phyloP scores from a whole-genome alignment of 108 stramenopile genomes.

The Stephanodiscus minutulus region DNA sequence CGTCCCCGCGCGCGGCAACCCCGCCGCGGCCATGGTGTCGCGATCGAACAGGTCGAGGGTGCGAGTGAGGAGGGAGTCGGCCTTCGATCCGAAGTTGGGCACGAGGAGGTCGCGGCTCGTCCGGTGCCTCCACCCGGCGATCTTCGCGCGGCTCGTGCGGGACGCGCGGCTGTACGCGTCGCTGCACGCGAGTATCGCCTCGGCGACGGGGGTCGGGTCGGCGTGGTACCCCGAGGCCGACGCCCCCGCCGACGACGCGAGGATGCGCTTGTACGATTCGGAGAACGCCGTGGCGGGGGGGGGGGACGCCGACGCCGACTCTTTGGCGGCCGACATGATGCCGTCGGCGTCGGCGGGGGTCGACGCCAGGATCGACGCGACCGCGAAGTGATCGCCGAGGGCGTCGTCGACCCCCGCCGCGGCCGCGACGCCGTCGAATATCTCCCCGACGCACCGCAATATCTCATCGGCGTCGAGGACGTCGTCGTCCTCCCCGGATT shows the following conservation, averaged over 20 bases:
- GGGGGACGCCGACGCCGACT: slow-evolving; percentile 7
- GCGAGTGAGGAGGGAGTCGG: slow-evolving; percentile 52
- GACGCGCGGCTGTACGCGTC: slow-evolving; percentile 71
- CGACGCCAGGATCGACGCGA: slow-evolving; percentile 49
- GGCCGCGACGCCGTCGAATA: slow-evolving; percentile 69
- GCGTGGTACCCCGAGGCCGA: slow-evolving; percentile 51
- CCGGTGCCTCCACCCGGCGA: slow-evolving; percentile 71
- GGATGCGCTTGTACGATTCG: slow-evolving; percentile 56
- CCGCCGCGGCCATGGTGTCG: slow-evolving; percentile 76
- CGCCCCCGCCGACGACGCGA: slow-evolving; percentile 24
- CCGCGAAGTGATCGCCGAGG: slow-evolving; percentile 62
- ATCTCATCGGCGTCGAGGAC: slow-evolving; percentile 32
- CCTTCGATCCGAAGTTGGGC: slow-evolving; percentile 67
- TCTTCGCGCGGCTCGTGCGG: slow-evolving; percentile 63
- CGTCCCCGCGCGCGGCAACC: slow-evolving; percentile 54
- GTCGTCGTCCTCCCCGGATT: slow-evolving; percentile 38
- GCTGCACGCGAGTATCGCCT: slow-evolving; percentile 69
- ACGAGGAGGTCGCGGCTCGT: slow-evolving; percentile 66
- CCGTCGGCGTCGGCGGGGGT: slow-evolving; percentile 48
- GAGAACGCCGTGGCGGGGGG: slow-evolving; percentile 46
- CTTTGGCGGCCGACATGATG: slow-evolving; percentile 54
- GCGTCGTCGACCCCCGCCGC: slow-evolving; percentile 36
- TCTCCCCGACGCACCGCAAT: slow-evolving; percentile 45
- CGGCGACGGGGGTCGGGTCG: slow-evolving; percentile 74
- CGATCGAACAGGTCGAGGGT: slow-evolving; percentile 70